Percentiles rank a stretch among this genome's conserved stretches.
Conservation (phyloP, 208 protist genomes). For the Trypanosoma vivax region DNA sequence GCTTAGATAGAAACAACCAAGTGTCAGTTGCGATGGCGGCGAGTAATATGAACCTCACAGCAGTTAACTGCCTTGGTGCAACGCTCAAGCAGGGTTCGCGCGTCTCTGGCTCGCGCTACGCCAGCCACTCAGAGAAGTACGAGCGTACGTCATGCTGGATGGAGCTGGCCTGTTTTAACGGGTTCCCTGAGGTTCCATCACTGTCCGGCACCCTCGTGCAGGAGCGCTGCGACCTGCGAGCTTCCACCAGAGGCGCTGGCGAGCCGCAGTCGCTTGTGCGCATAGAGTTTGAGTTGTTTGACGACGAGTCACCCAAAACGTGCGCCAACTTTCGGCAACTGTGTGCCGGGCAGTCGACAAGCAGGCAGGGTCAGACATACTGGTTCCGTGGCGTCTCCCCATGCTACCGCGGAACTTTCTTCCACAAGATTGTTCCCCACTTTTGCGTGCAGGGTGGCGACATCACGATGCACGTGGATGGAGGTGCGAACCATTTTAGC, state of each 20-base stretch:
- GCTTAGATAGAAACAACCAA: too few species aligned
- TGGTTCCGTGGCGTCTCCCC: constrained; percentile 54
- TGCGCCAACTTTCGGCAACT: constrained; percentile 74
- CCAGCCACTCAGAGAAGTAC: constrained; percentile 37
- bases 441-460: constrained; percentile 94
- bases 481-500: constrained; percentile 79
- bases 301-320: constrained; percentile 68
- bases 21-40: not conserved
- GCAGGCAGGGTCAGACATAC: constrained; percentile 38
- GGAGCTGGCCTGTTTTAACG: constrained; percentile 56
- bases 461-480: constrained; percentile 92
- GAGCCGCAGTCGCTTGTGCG: constrained; percentile 18
- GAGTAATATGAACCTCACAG: constrained; percentile 24
- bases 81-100: constrained; percentile 37
- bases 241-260: constrained; percentile 45
- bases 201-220: constrained; percentile 62
- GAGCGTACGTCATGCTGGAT: constrained; percentile 61
- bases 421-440: constrained; percentile 88
- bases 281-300: constrained; percentile 77
- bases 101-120: constrained; percentile 48
- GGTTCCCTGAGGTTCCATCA: constrained; percentile 59
- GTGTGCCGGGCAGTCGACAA: constrained; percentile 34
- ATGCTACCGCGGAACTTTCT: constrained; percentile 82
- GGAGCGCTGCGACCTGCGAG: constrained; percentile 26
- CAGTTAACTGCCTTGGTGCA: constrained; percentile 39